These are phyloP conservation scores for Hygrophila difformis DNA, from an alignment of 257 asterid genomes.

Conservation along the genomic window DNA sequence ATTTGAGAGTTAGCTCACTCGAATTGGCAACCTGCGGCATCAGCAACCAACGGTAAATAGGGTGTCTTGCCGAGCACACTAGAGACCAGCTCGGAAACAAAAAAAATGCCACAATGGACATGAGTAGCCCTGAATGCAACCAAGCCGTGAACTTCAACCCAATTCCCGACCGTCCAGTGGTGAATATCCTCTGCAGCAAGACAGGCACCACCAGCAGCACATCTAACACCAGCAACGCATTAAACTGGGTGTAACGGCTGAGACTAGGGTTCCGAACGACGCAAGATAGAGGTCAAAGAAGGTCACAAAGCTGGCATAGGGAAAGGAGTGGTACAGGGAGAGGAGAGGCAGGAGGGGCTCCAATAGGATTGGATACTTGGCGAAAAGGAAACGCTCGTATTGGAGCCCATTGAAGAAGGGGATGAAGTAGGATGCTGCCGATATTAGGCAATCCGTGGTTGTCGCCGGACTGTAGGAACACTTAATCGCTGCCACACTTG, in stretches of 20 bases:
- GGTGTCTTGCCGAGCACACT: slow-evolving; percentile 82
- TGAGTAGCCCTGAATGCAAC: slow-evolving; percentile 55
- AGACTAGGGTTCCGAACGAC: slow-evolving; percentile 55
- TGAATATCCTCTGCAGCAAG: slow-evolving; percentile 60
- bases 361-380: slow-evolving; percentile 64
- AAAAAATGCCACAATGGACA: slow-evolving; percentile 63
- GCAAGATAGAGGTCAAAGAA: slow-evolving; percentile 76
- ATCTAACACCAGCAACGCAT: slow-evolving; percentile 80
- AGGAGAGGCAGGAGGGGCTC: slow-evolving; percentile 73
- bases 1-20: slow-evolving; percentile 25
- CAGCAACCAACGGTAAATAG: slow-evolving; percentile 73
- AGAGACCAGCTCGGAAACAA: slow-evolving; percentile 54
- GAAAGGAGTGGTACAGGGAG: slow-evolving; percentile 74
- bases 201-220: slow-evolving; percentile 73
- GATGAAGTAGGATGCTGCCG: slow-evolving; percentile 62
- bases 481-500: slow-evolving; percentile 10
- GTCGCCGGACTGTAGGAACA: slow-evolving; percentile 51
- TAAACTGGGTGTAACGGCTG: slow-evolving; percentile 68
- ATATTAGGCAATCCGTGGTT: slow-evolving; percentile 77
- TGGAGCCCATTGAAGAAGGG: slow-evolving; percentile 88
- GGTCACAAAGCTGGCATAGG: slow-evolving; percentile 78
- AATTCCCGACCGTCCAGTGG: slow-evolving; percentile 63
- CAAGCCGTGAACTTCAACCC: slow-evolving; percentile 50
- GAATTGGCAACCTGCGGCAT: slow-evolving; percentile 71
- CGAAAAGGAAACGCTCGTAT: slow-evolving; percentile 79